Percentiles rank a stretch among this genome's conserved stretches.
These are phyloP conservation scores for Claviceps sorghi DNA, from an alignment of 2,329 filamentous ascomycete genomes.

Conservation along the genomic window DNA sequence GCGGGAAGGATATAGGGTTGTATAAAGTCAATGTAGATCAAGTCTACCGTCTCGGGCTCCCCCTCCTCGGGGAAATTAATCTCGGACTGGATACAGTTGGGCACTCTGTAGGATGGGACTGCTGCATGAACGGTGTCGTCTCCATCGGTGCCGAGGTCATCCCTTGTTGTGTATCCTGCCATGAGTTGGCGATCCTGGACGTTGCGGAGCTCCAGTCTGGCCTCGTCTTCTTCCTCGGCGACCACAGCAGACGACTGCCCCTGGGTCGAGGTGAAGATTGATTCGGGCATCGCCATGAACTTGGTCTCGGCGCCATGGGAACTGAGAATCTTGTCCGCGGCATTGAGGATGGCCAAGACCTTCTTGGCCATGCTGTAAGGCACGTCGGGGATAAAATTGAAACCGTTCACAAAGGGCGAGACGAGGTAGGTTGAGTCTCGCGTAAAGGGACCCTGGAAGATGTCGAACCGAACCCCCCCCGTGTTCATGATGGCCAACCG, in stretches of 20 bases:
- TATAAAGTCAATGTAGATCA: constrained; percentile 87
- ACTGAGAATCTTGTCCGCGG: constrained; percentile 33
- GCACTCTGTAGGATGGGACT: constrained; percentile 61
- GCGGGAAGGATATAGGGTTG: constrained; percentile 67
- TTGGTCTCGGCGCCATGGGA: constrained; percentile 24
- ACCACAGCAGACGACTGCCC: constrained; percentile 2
- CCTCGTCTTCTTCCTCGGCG: constrained; percentile 9
- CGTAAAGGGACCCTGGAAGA: constrained; percentile 85
- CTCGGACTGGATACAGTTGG: constrained; percentile 67
- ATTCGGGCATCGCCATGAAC: constrained; percentile 36
- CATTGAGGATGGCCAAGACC: constrained; percentile 47
- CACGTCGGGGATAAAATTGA: constrained; percentile 65
- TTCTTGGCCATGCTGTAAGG: constrained; percentile 61
- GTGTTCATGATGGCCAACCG: constrained; percentile 72
- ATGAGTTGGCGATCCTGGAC: constrained; percentile 23
- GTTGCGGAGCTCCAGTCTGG: constrained; percentile 18
- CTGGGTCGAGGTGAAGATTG: constrained; percentile 13
- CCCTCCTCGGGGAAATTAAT: constrained; percentile 43
- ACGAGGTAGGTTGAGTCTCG: constrained; percentile 74
- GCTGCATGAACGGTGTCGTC: constrained; percentile 76
- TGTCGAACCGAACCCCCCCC: constrained; percentile 84
- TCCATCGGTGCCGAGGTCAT: constrained; percentile 70
- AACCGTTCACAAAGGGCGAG: constrained; percentile 72
- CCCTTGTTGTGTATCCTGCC: constrained; percentile 72
- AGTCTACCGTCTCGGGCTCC: constrained; percentile 60